Percentiles rank a stretch among this genome's conserved stretches.
These are phyloP conservation scores for Backusella westeae DNA, from an alignment of 192 early-diverging fungal species.

Conservation along the genomic window DNA sequence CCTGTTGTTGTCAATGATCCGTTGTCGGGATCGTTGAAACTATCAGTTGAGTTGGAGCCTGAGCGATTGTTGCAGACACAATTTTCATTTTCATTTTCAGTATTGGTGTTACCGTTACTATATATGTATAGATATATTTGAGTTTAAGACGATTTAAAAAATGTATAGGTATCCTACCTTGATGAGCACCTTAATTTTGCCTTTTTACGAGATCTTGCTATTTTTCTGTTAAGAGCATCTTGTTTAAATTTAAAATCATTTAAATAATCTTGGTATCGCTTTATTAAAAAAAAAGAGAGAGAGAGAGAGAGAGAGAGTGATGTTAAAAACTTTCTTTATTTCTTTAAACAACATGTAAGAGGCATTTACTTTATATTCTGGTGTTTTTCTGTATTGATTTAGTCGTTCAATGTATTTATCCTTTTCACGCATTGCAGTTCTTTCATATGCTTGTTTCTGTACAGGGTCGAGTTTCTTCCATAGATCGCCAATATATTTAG, in stretches of 20 bases:
- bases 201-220: conserved; percentile 18
- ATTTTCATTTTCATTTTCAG: background rate
- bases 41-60: background rate
- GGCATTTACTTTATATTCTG: conserved; percentile 23
- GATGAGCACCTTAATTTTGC: conserved; percentile 13
- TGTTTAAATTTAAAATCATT: conserved; percentile 38
- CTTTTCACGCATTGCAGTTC: conserved; percentile 28
- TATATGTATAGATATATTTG: background rate
- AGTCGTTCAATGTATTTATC: conserved; percentile 31
- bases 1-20: background rate
- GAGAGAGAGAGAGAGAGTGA: background rate
- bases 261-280: conserved; percentile 36
- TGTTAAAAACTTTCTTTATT: background rate
- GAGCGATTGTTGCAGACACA: background rate
- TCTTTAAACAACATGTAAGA: background rate
- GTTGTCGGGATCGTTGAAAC: background rate
- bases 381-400: conserved; percentile 25
- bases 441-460: conserved; percentile 32
- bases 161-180: background rate
- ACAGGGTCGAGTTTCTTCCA: conserved; percentile 34
- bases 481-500: conserved; percentile 41
- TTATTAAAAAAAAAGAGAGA: background rate
- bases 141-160: background rate
- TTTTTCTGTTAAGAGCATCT: conserved; percentile 19
- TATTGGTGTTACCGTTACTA: background rate